These are phyloP conservation scores for Puccinia hordei DNA, from an alignment of 1,284 basidiomycete genomes.

Conservation along the genomic window DNA sequence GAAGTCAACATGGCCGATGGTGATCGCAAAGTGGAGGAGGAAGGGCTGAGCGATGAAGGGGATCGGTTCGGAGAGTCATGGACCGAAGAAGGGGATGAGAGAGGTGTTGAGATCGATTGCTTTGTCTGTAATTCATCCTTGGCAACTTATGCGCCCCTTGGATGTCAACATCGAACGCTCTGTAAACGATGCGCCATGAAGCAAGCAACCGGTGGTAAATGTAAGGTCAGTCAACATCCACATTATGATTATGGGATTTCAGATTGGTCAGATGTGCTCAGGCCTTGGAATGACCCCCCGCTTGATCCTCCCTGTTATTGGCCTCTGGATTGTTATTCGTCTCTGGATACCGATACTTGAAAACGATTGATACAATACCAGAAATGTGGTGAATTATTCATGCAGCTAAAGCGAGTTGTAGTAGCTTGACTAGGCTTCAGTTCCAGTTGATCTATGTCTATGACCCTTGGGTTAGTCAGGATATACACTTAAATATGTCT, in stretches of 20 bases:
- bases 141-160: conserved; percentile 32
- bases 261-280: not conserved
- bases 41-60: not conserved
- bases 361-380: not conserved
- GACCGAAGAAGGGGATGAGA: not conserved
- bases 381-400: conserved; percentile 10
- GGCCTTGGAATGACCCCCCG: not conserved
- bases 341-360: no score
- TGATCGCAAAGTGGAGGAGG: not conserved
- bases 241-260: no score
- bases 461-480: no score
- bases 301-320: not conserved
- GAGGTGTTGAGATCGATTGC: not conserved
- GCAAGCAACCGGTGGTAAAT: conserved; percentile 46
- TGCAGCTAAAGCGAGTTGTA: not conserved
- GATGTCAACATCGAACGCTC: conserved; percentile 38
- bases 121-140: conserved; percentile 11
- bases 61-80: no score
- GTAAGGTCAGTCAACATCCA: conserved; percentile 24
- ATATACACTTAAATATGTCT: no score
- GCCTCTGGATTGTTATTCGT: no score
- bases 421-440: not conserved
- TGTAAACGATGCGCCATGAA: conserved; percentile 49
- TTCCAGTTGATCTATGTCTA: no score
- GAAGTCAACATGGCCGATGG: not conserved